A percentile compares a stretch with the other conserved stretches of the same genome.
phyloP scores from a whole-genome alignment of 73 alveolate genomes.

The Symbiodinium natans region DNA sequence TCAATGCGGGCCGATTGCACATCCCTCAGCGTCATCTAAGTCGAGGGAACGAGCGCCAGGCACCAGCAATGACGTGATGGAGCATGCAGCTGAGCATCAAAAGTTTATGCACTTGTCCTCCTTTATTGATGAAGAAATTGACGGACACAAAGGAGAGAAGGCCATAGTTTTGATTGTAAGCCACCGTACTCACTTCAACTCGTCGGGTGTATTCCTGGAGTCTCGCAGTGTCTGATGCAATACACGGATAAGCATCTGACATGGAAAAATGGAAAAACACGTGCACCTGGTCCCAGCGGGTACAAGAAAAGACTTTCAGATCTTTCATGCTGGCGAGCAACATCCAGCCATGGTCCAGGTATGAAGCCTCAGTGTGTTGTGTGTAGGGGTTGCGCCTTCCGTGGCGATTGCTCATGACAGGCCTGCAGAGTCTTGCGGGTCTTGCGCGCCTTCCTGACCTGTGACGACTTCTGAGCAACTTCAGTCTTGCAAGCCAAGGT shows the following conservation, averaged over 20 bases:
- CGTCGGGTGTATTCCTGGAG: slow-evolving; percentile 59
- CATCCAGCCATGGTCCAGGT: slow-evolving; percentile 66
- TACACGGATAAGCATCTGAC: too few relatives aligned
- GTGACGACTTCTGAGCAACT: too few relatives aligned
- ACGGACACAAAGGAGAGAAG: slow-evolving; percentile 42
- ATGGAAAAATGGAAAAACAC: too few relatives aligned
- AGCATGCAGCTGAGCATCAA: background rate
- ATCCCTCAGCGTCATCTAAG: slow-evolving; percentile 5
- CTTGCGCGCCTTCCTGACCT: slow-evolving; percentile 64
- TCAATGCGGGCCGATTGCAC: slow-evolving; percentile 75
- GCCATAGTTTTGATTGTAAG: slow-evolving; percentile 73
- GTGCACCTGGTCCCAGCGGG: too few relatives aligned
- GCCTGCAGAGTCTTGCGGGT: background rate
- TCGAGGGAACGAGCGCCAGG: background rate
- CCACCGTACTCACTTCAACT: slow-evolving; percentile 29
- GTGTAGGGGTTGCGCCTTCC: too few relatives aligned
- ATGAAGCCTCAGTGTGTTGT: too few relatives aligned
- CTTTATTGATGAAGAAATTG: slow-evolving; percentile 71
- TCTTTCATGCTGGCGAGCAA: background rate
- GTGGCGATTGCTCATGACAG: too few relatives aligned
- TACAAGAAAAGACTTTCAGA: too few relatives aligned
- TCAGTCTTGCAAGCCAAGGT: too few relatives aligned
- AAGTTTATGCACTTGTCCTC: slow-evolving; percentile 41
- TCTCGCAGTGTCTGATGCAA: background rate
- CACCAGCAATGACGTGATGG: background rate